These are phyloP conservation scores for Cladosporium oxysporum DNA, from an alignment of 2,329 filamentous ascomycete species.

Conservation along the genomic window DNA sequence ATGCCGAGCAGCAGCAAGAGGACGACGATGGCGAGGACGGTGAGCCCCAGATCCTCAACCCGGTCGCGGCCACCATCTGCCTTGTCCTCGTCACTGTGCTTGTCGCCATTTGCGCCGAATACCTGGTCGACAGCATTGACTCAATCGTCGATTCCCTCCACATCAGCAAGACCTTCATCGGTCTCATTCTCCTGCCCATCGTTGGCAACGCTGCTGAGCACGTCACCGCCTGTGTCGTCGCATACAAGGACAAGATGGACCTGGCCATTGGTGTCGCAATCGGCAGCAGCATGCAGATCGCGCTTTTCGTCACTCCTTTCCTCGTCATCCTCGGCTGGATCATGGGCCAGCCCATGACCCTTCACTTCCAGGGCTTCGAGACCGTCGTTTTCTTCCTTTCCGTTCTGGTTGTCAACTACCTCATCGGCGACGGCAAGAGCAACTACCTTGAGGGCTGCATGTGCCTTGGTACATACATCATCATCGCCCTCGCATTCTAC, in stretches of 20 bases:
- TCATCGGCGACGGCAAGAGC: constrained; percentile 80
- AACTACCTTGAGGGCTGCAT: constrained; percentile 82
- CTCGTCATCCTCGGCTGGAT: constrained; percentile 59
- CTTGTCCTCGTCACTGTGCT: constrained; percentile 52
- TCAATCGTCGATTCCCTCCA: constrained; percentile 53
- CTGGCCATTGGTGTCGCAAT: constrained; percentile 58
- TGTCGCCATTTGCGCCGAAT: constrained; percentile 55
- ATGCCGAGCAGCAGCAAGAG: constrained; percentile 39
- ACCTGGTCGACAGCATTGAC: constrained; percentile 57
- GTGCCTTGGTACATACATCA: constrained; percentile 57
- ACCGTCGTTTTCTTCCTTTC: constrained; percentile 83
- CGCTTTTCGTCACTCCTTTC: constrained; percentile 60
- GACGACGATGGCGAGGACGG: constrained; percentile 35
- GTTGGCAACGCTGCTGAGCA: constrained; percentile 60
- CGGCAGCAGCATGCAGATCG: constrained; percentile 57
- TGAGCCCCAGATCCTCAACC: constrained; percentile 47
- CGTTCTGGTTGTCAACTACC: constrained; percentile 83
- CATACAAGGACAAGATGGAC: constrained; percentile 60
- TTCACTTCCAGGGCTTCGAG: constrained; percentile 88
- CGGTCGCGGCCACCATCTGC: constrained; percentile 47
- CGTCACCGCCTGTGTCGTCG: constrained; percentile 56
- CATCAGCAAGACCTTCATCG: constrained; percentile 59
- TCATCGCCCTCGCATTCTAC: constrained; percentile 62
- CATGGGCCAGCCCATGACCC: constrained; percentile 57
- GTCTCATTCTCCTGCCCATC: constrained; percentile 58